phyloP scores from a whole-genome alignment of 2,329 filamentous ascomycete species.

The Arthroderma sp. region DNA sequence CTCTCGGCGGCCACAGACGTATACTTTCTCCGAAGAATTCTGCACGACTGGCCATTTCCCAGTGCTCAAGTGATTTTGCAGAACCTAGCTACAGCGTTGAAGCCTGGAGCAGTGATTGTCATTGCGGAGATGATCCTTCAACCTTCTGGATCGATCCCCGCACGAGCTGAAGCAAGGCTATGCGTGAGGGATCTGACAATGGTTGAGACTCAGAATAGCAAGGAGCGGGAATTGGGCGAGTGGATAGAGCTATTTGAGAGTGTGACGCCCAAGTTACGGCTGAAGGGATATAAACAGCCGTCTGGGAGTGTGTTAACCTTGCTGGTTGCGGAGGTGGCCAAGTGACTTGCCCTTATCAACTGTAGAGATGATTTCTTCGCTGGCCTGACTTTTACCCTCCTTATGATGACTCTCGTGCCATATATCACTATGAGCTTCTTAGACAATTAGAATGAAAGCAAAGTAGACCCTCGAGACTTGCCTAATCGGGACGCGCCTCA shows the following conservation, averaged over 20 bases:
- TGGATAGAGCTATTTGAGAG: conserved; percentile 22
- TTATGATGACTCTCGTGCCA: too few relatives aligned
- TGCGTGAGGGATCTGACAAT: conserved; percentile 27
- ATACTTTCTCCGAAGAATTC: conserved; percentile 29
- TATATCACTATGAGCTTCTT: too few relatives aligned
- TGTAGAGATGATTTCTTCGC: too few relatives aligned
- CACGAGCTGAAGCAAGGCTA: conserved; percentile 17
- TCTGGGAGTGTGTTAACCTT: conserved; percentile 12
- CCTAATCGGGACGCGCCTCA: background rate
- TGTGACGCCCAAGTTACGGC: conserved; percentile 17
- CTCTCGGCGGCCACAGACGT: conserved; percentile 17
- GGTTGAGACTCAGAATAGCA: conserved; percentile 27
- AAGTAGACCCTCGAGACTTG: background rate
- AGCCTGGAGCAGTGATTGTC: conserved; percentile 14
- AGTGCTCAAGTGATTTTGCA: conserved; percentile 28
- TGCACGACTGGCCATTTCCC: conserved; percentile 33
- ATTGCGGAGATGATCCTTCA: conserved; percentile 28
- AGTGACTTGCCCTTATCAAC: too few relatives aligned
- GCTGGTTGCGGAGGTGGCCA: too few relatives aligned
- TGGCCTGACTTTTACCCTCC: too few relatives aligned
- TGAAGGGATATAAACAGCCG: conserved; percentile 15
- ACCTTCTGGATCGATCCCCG: conserved; percentile 18
- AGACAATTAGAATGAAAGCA: too few relatives aligned
- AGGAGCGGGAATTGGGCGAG: conserved; percentile 25
- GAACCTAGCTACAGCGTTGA: conserved; percentile 24